Evolutionary conservation across 2,329 filamentous ascomycete genomes (phyloP).

Genomic region (Rutstroemia sydowiana): DNA sequence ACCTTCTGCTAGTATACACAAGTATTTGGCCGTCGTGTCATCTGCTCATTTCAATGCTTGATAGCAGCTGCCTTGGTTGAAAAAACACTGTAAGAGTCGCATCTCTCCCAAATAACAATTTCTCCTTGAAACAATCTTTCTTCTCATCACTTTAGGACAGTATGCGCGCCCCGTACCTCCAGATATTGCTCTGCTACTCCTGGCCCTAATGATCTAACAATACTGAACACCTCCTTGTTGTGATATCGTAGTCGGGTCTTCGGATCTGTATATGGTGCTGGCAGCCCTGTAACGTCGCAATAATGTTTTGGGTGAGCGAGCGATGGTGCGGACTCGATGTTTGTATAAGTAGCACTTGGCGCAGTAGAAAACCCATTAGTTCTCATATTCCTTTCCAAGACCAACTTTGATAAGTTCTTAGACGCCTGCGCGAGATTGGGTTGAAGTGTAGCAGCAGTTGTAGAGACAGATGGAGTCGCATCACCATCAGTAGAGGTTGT

Average conservation of each 20-base stretch:
- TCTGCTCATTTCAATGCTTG: too few relatives aligned
- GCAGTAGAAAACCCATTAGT: conserved; percentile 35
- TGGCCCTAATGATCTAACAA: conserved; percentile 74
- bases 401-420: conserved; percentile 76
- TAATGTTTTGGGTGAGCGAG: conserved; percentile 80
- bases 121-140: neutral
- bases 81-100: too few relatives aligned
- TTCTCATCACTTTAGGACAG: conserved; percentile 45
- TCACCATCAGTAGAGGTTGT: conserved; percentile 44
- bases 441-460: conserved; percentile 34
- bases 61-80: too few relatives aligned
- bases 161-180: conserved; percentile 85
- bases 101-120: too few relatives aligned
- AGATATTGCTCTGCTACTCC: conserved; percentile 81
- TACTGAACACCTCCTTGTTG: conserved; percentile 82
- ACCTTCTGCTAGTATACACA: neutral
- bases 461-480: conserved; percentile 39
- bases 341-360: conserved; percentile 81
- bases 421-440: conserved; percentile 85
- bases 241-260: conserved; percentile 92
- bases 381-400: conserved; percentile 72
- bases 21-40: too few relatives aligned
- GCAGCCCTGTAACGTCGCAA: conserved; percentile 89
- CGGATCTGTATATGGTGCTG: conserved; percentile 87
- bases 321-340: conserved; percentile 90